phyloP scores from a whole-genome alignment of 2,329 filamentous ascomycete species.

The Xylariaceae sp. region DNA sequence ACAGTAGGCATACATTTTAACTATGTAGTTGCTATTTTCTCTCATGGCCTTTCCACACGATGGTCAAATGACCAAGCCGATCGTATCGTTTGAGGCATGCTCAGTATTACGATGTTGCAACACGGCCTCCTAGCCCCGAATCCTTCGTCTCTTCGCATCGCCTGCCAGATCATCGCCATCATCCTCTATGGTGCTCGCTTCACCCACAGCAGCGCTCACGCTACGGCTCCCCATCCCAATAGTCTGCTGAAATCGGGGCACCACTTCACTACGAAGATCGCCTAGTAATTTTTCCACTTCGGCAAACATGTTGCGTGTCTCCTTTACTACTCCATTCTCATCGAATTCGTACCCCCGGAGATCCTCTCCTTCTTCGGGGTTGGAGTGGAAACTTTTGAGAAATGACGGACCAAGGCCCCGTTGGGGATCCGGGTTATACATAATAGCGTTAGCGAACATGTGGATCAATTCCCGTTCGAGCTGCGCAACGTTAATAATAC shows the following conservation, averaged over 20 bases:
- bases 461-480: conserved; percentile 89
- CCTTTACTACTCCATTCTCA: conserved; percentile 82
- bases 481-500: conserved; percentile 89
- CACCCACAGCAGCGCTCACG: conserved; percentile 36
- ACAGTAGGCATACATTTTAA: conserved; percentile 5
- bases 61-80: not conserved
- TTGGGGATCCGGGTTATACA: conserved; percentile 89
- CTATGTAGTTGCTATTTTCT: not conserved
- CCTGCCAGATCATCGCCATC: conserved; percentile 44
- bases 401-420: conserved; percentile 65
- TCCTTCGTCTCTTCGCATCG: conserved; percentile 37
- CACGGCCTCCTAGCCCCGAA: conserved; percentile 27
- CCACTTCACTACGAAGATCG: conserved; percentile 68
- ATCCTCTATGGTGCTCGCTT: conserved; percentile 45
- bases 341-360: conserved; percentile 61
- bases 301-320: conserved; percentile 83
- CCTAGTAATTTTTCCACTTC: conserved; percentile 77
- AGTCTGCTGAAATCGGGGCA: conserved; percentile 41
- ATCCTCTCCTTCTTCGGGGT: conserved; percentile 38
- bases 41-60: not conserved
- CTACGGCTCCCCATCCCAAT: conserved; percentile 32
- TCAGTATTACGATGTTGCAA: not conserved
- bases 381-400: conserved; percentile 39
- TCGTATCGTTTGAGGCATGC: not conserved
- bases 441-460: conserved; percentile 97